Percentiles rank a stretch among this genome's conserved stretches.
Evolutionary conservation across 306 rosid species (phyloP).

Genomic region (Mimosa pudica): DNA sequence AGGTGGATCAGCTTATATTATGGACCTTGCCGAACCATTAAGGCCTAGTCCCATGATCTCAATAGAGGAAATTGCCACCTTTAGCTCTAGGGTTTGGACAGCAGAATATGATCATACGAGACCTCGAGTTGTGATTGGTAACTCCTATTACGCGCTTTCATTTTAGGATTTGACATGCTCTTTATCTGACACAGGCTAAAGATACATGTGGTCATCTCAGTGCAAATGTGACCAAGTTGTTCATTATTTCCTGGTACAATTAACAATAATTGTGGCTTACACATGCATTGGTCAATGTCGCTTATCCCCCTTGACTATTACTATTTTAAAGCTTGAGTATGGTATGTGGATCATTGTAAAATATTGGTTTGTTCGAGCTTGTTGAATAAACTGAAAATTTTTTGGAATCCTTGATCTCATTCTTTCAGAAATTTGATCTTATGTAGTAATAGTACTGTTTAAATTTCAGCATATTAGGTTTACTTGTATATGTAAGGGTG

Average conservation of each 20-base stretch:
- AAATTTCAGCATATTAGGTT: conserved; percentile 10
- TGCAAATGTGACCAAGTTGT: not conserved
- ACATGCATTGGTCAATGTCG: not conserved
- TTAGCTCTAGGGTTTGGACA: conserved; percentile 75
- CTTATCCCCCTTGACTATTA: not conserved
- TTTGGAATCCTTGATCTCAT: conserved; percentile 14
- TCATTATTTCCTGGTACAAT: not conserved
- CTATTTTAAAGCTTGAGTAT: not conserved
- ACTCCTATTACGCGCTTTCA: conserved; percentile 23
- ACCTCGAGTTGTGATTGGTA: conserved; percentile 70
- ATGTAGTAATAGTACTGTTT: conserved; percentile 9
- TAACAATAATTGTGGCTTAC: not conserved
- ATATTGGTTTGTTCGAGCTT: conserved; percentile 7
- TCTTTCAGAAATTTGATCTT: conserved; percentile 12
- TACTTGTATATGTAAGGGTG: conserved; percentile 20
- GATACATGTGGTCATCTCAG: conserved; percentile 1
- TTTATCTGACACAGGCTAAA: not conserved
- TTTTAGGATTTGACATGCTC: conserved; percentile 7
- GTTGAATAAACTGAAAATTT: conserved; percentile 17
- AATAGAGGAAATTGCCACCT: conserved; percentile 55
- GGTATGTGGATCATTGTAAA: conserved; percentile 25
- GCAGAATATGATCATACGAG: conserved; percentile 65
- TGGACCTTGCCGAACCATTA: conserved; percentile 60
- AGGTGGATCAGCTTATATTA: conserved; percentile 66
- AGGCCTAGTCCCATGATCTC: conserved; percentile 39